Evolutionary conservation across 768 basidiomycete species (phyloP).

Genomic region (Phanerochaete carnosa): DNA sequence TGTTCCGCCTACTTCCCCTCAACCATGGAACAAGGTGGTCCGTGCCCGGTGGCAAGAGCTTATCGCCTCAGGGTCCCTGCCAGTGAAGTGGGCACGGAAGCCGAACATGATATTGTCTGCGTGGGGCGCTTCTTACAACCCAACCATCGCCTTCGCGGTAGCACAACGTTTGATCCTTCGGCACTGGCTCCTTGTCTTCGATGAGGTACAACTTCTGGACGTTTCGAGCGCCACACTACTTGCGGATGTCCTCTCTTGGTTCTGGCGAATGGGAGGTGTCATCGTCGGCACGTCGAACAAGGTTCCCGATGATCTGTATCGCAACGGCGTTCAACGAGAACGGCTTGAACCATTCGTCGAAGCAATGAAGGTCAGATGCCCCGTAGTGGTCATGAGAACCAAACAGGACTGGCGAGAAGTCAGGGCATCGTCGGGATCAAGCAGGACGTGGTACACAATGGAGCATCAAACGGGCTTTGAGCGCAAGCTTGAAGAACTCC

Average conservation of each 20-base stretch:
- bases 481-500: conserved; percentile 4
- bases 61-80: conserved; percentile 26
- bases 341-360: conserved; percentile 56
- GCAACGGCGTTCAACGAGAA: conserved; percentile 54
- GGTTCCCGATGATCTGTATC: conserved; percentile 52
- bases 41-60: conserved; percentile 26
- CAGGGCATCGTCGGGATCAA: conserved; percentile 11
- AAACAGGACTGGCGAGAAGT: conserved; percentile 45
- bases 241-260: conserved; percentile 55
- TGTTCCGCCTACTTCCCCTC: conserved; percentile 8
- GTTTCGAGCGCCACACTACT: conserved; percentile 52
- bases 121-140: conserved; percentile 20
- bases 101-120: conserved; percentile 13
- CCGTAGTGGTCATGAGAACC: conserved; percentile 42
- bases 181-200: conserved; percentile 53
- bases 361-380: conserved; percentile 50
- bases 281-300: conserved; percentile 49
- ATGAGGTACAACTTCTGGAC: conserved; percentile 60
- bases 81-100: conserved; percentile 27
- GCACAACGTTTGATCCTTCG: conserved; percentile 41
- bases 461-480: conserved; percentile 24
- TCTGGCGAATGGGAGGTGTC: conserved; percentile 60
- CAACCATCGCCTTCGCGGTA: conserved; percentile 43
- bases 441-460: conserved; percentile 31
- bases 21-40: conserved; percentile 19